Evolutionary conservation across 2,329 filamentous ascomycete genomes (phyloP).

Genomic region (Thermothelomyces thermophilus): DNA sequence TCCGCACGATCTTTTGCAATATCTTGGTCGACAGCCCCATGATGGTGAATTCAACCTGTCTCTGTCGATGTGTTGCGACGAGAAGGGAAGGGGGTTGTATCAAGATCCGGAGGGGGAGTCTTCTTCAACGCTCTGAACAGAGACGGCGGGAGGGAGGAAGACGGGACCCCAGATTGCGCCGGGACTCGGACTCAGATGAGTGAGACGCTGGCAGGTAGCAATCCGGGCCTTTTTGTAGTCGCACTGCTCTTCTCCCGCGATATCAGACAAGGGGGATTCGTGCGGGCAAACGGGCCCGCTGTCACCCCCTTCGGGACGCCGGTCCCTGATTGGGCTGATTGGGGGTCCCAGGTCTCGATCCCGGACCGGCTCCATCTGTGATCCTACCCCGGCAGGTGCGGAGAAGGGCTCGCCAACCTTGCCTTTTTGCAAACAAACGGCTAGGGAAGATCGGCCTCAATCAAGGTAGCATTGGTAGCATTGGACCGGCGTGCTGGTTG

Average conservation of each 20-base stretch:
- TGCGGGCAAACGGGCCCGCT: slow-evolving; percentile 10
- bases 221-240: slow-evolving; percentile 20
- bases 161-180: slow-evolving; percentile 8
- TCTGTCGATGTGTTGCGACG: not conserved
- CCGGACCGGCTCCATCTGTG: slow-evolving; percentile 10
- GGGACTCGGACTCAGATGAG: slow-evolving; percentile 3
- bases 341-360: slow-evolving; percentile 6
- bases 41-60: slow-evolving; percentile 4
- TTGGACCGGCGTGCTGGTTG: not conserved
- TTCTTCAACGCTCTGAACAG: not conserved
- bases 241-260: slow-evolving; percentile 11
- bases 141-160: not conserved
- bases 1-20: slow-evolving; percentile 42
- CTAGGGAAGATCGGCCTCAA: not conserved
- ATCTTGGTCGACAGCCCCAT: slow-evolving; percentile 23
- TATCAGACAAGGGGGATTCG: slow-evolving; percentile 8
- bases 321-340: slow-evolving; percentile 18
- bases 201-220: slow-evolving; percentile 11
- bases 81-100: not conserved
- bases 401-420: slow-evolving; percentile 1
- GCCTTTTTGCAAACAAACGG: slow-evolving; percentile 2
- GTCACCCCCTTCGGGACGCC: not conserved
- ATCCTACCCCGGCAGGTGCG: slow-evolving; percentile 12
- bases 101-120: not conserved
- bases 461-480: too few relatives aligned